A percentile compares a stretch with the other conserved stretches of the same genome.
phyloP scores from a whole-genome alignment of 2,329 filamentous ascomycete genomes.

The Clonostachys rosea region DNA sequence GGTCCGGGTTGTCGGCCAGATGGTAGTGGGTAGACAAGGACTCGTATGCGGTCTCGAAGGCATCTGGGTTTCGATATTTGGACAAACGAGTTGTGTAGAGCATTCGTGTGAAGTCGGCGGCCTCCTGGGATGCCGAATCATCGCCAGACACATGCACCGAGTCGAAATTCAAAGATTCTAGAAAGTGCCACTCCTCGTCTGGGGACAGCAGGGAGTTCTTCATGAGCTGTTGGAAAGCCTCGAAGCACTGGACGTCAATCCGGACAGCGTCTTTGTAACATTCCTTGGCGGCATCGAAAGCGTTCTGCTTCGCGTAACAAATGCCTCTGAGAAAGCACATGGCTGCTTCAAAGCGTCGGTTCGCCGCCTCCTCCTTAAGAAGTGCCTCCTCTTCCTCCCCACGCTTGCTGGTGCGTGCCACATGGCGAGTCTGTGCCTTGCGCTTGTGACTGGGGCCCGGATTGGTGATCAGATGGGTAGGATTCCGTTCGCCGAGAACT shows the following conservation, averaged over 20 bases:
- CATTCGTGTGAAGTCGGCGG: constrained; percentile 90
- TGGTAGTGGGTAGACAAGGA: constrained; percentile 92
- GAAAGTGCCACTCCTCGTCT: constrained; percentile 83
- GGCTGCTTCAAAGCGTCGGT: constrained; percentile 84
- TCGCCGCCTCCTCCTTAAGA: constrained; percentile 54
- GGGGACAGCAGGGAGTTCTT: constrained; percentile 90
- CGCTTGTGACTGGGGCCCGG: constrained; percentile 27
- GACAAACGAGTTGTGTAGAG: constrained; percentile 93
- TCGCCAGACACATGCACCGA: constrained; percentile 65
- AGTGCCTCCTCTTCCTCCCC: constrained; percentile 43
- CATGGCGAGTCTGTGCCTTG: constrained; percentile 26
- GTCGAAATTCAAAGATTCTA: constrained; percentile 88
- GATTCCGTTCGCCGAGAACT: constrained; percentile 87
- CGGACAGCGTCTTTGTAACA: constrained; percentile 97
- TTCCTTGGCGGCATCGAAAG: constrained; percentile 94
- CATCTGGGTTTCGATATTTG: constrained; percentile 84
- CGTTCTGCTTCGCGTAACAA: constrained; percentile 95
- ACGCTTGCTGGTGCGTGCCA: constrained; percentile 14
- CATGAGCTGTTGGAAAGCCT: constrained; percentile 97
- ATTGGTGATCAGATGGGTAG: constrained; percentile 77
- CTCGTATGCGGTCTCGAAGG: constrained; percentile 82
- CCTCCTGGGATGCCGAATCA: constrained; percentile 71
- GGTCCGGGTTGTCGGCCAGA: constrained; percentile 79
- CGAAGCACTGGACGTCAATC: constrained; percentile 97
- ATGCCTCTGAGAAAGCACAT: constrained; percentile 96